Percentiles rank a stretch among this genome's conserved stretches.
Conservation (phyloP, 2,329 filamentous ascomycete genomes). For the Hymenoscyphus salicellus region DNA sequence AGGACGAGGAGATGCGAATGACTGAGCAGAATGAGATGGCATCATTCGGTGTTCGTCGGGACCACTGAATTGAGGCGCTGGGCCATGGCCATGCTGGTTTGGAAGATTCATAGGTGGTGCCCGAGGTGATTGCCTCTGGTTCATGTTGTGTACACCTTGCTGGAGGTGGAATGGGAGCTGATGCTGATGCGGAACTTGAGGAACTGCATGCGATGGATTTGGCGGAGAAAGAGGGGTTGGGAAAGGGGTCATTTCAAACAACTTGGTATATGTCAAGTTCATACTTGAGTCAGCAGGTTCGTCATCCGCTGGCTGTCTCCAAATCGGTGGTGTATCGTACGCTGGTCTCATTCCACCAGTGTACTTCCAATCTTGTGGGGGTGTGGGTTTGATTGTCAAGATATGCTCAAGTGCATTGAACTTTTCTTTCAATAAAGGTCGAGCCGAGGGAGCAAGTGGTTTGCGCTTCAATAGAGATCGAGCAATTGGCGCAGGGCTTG, state of each 20-base stretch:
- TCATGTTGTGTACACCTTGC: conserved; percentile 65
- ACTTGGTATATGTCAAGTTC: conserved; percentile 68
- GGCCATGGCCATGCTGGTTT: conserved; percentile 66
- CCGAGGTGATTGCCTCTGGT: conserved; percentile 67
- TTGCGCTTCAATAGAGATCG: conserved; percentile 65
- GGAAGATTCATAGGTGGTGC: conserved; percentile 77
- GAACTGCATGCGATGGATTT: conserved; percentile 65
- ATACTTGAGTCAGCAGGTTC: conserved; percentile 67
- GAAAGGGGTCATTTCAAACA: conserved; percentile 69
- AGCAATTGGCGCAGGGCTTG: conserved; percentile 40
- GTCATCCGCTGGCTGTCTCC: conserved; percentile 70
- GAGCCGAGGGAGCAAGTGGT: conserved; percentile 57
- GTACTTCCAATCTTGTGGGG: conserved; percentile 63
- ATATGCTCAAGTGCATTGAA: conserved; percentile 63
- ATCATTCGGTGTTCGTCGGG: conserved; percentile 84
- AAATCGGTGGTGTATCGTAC: conserved; percentile 80
- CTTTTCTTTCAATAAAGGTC: conserved; percentile 50
- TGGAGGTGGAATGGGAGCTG: conserved; percentile 82
- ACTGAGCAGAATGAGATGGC: conserved; percentile 76
- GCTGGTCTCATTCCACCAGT: conserved; percentile 83
- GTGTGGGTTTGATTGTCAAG: conserved; percentile 51
- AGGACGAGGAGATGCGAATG: conserved; percentile 80
- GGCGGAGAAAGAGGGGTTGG: conserved; percentile 63
- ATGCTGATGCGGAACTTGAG: conserved; percentile 76
- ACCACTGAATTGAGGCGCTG: conserved; percentile 64